phyloP scores from a whole-genome alignment of 1,284 basidiomycete genomes.

The Cryptococcus deneoformans region DNA sequence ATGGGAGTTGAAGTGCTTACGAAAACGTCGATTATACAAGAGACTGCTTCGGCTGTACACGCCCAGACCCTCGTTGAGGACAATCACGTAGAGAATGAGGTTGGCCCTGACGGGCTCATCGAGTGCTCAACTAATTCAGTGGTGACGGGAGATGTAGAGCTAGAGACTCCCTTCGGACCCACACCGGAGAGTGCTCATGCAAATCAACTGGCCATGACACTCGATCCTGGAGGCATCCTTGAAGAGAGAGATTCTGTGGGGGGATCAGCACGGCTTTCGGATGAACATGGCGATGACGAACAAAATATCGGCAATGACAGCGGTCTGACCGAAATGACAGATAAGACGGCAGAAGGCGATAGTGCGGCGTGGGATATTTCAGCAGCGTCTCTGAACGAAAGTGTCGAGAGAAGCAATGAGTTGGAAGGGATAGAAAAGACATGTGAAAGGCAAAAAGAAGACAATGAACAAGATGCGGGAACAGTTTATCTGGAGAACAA shows the following conservation, averaged over 20 bases:
- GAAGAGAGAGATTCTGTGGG: too few relatives aligned
- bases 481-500: not conserved
- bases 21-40: too few relatives aligned
- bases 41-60: not conserved
- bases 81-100: too few relatives aligned
- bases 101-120: too few relatives aligned
- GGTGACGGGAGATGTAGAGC: too few relatives aligned
- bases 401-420: conserved; percentile 1
- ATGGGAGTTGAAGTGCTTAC: too few relatives aligned
- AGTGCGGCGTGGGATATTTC: conserved; percentile 20
- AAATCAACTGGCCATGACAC: too few relatives aligned
- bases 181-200: too few relatives aligned
- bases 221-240: too few relatives aligned
- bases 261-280: too few relatives aligned
- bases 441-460: conserved; percentile 17
- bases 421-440: conserved; percentile 15
- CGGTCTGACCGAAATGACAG: not conserved
- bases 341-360: conserved; percentile 18
- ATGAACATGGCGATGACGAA: not conserved
- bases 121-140: too few relatives aligned
- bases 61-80: not conserved
- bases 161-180: too few relatives aligned
- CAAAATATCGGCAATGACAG: not conserved
- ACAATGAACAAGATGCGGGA: conserved; percentile 12
- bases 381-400: not conserved